Percentiles rank a stretch among this genome's conserved stretches.
phyloP scores from a whole-genome alignment of 2,329 filamentous ascomycete species.

The Alternaria sp. region DNA sequence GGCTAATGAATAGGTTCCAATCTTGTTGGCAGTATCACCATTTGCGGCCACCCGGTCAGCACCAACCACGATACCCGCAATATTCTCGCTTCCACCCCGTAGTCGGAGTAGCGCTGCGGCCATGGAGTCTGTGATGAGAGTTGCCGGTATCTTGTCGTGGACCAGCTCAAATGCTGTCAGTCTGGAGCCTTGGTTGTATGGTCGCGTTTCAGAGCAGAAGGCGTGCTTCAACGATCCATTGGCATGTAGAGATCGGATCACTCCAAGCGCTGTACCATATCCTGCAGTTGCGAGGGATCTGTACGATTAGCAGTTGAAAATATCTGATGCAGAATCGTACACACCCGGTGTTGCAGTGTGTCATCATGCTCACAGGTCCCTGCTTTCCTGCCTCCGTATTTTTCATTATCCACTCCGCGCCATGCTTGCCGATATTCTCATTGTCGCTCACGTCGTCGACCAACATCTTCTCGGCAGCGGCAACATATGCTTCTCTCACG shows the following conservation, averaged over 20 bases:
- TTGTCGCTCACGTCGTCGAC: constrained; percentile 89
- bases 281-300: constrained; percentile 93
- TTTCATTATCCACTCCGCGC: constrained; percentile 80
- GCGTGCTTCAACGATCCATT: constrained; percentile 76
- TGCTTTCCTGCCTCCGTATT: constrained; percentile 62
- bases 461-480: constrained; percentile 85
- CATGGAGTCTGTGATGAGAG: constrained; percentile 96
- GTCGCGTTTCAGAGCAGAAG: constrained; percentile 95
- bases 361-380: constrained; percentile 79
- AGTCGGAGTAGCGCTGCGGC: constrained; percentile 81
- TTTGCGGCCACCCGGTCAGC: constrained; percentile 96
- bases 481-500: constrained; percentile 75
- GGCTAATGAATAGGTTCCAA: constrained; percentile 91
- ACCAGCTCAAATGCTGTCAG: constrained; percentile 97
- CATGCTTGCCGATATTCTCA: constrained; percentile 80
- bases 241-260: constrained; percentile 82
- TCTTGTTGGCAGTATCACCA: constrained; percentile 98
- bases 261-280: constrained; percentile 95
- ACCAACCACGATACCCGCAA: constrained; percentile 89
- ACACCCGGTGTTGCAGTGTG: constrained; percentile 96
- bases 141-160: constrained; percentile 89
- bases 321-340: background rate
- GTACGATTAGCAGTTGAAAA: constrained; percentile 28
- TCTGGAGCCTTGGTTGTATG: constrained; percentile 96
- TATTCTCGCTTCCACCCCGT: constrained; percentile 67